These are phyloP conservation scores for Lithospermum erythrorhizon DNA, from an alignment of 257 asterid species.

Conservation along the genomic window DNA sequence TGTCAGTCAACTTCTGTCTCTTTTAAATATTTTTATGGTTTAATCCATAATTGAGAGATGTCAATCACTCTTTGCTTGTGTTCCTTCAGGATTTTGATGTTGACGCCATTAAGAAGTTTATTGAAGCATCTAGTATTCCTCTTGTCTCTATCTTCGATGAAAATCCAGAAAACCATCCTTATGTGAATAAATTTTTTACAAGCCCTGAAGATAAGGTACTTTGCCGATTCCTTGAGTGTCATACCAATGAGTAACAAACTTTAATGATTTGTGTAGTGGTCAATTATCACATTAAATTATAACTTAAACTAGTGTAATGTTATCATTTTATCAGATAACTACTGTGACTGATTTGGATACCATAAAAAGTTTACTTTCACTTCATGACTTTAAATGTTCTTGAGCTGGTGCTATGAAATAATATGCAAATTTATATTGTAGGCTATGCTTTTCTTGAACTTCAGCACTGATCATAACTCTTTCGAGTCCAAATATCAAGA, in stretches of 20 bases:
- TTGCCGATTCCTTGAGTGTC: not conserved
- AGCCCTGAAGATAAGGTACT: slow-evolving; percentile 43
- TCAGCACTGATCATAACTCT: slow-evolving; percentile 45
- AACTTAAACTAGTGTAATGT: not conserved
- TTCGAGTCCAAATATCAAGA: slow-evolving; percentile 47
- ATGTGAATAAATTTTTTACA: slow-evolving; percentile 46
- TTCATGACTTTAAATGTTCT: not conserved
- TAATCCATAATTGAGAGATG: slow-evolving; percentile 1
- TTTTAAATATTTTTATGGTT: not conserved
- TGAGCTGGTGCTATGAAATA: not conserved
- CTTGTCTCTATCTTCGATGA: slow-evolving; percentile 40
- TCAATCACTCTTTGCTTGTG: not conserved
- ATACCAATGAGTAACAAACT: not conserved
- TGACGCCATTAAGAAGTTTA: slow-evolving; percentile 54
- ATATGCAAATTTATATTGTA: slow-evolving; percentile 2
- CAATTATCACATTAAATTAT: not conserved
- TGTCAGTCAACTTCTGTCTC: not conserved
- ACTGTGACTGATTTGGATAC: too few species aligned
- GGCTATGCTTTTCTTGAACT: slow-evolving; percentile 72
- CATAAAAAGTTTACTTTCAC: too few species aligned
- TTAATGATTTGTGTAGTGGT: not conserved
- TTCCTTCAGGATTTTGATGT: slow-evolving; percentile 52
- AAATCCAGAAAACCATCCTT: slow-evolving; percentile 41
- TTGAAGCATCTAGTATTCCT: slow-evolving; percentile 45
- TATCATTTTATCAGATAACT: not conserved